These are phyloP conservation scores for Uromyces viciae-fabae DNA, from an alignment of 1,284 basidiomycete genomes.

Conservation along the genomic window DNA sequence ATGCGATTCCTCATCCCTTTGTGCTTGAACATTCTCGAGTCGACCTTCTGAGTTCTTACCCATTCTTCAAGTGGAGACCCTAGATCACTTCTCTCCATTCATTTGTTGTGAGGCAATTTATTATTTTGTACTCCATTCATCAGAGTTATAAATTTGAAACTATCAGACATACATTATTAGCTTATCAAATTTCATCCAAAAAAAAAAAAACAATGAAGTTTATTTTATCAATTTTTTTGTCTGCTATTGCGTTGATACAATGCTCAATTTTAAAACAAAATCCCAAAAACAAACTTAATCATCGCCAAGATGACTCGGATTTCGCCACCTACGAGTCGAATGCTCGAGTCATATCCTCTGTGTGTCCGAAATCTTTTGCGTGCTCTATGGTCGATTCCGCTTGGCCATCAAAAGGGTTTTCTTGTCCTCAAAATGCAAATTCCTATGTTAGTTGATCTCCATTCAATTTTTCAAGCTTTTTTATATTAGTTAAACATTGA, in stretches of 20 bases:
- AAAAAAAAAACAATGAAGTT: neutral
- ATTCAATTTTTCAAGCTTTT: neutral
- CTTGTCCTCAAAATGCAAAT: neutral
- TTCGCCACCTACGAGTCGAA: conserved; percentile 23
- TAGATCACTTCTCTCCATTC: no score
- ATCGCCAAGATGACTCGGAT: neutral
- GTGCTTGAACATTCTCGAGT: no score
- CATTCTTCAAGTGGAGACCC: no score
- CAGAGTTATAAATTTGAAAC: no score
- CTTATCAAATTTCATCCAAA: no score
- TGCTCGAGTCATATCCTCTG: neutral
- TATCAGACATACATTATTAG: no score
- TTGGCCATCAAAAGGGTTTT: conserved; percentile 16
- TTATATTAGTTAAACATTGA: neutral
- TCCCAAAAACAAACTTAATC: neutral
- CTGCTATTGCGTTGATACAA: neutral
- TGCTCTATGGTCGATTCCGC: conserved; percentile 2
- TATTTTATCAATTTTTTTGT: neutral
- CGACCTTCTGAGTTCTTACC: no score
- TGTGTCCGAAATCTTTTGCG: conserved; percentile 1
- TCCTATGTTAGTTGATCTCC: conserved; percentile 13
- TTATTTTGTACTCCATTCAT: no score
- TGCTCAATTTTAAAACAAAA: neutral
- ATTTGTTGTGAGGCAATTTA: no score
- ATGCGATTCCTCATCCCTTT: no score